Evolutionary conservation across 805 yeast species (phyloP).

Genomic region (Lipomyces starkeyi): DNA sequence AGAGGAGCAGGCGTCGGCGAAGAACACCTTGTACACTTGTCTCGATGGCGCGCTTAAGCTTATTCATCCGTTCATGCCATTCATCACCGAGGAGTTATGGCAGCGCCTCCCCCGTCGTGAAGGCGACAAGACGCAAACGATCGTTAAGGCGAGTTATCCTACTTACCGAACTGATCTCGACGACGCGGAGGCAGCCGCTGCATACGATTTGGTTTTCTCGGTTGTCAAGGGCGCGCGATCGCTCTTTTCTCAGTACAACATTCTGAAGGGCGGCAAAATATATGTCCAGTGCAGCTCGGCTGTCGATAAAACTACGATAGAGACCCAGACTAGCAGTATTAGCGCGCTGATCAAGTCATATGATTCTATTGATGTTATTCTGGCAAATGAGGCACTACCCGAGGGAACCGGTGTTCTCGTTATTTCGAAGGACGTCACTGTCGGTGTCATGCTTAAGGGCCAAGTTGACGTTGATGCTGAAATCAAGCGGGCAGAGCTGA

Average conservation of each 20-base stretch:
- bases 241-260: conserved; percentile 84
- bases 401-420: conserved; percentile 88
- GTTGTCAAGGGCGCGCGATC: conserved; percentile 93
- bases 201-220: conserved; percentile 82
- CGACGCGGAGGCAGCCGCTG: conserved; percentile 68
- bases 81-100: conserved; percentile 97
- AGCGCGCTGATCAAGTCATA: conserved; percentile 76
- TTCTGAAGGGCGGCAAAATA: conserved; percentile 85
- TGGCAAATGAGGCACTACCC: conserved; percentile 64
- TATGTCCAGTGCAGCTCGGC: conserved; percentile 72
- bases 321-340: conserved; percentile 81
- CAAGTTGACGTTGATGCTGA: conserved; percentile 92
- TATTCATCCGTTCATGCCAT: conserved; percentile 99
- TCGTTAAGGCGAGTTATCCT: conserved; percentile 83
- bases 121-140: conserved; percentile 69
- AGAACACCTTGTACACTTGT: conserved; percentile 91
- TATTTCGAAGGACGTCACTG: conserved; percentile 79
- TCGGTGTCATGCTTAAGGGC: conserved; percentile 91
- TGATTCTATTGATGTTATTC: conserved; percentile 23
- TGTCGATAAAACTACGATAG: conserved; percentile 58
- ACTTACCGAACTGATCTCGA: conserved; percentile 63
- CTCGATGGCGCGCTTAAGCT: conserved; percentile 87
- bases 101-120: conserved; percentile 93
- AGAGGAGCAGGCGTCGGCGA: conserved; percentile 80
- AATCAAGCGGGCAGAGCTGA: conserved; percentile 79